Evolutionary conservation across 2,329 filamentous ascomycete species (phyloP).

Genomic region (Cordyceps militaris): DNA sequence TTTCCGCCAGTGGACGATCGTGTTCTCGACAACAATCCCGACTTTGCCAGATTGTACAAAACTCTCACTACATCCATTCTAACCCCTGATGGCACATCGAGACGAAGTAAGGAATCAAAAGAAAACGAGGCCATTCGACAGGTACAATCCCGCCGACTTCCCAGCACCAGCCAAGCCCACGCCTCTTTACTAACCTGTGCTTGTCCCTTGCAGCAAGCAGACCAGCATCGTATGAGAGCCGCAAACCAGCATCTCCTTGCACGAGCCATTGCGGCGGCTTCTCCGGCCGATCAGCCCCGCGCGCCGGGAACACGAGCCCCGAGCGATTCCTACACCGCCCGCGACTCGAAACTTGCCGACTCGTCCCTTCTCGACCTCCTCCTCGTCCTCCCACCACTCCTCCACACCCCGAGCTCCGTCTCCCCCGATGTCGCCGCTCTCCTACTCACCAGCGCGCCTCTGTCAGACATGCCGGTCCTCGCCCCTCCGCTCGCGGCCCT

Average conservation of each 20-base stretch:
- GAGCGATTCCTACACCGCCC: constrained; percentile 17
- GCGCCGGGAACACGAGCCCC: not conserved
- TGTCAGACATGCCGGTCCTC: constrained; percentile 34
- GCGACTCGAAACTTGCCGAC: constrained; percentile 1
- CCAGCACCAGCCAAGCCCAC: not conserved
- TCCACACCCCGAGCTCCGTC: constrained; percentile 25
- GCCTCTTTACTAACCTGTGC: not conserved
- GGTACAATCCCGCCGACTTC: constrained; percentile 28
- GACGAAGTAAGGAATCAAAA: constrained; percentile 40
- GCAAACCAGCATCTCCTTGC: constrained; percentile 46
- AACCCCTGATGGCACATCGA: constrained; percentile 52
- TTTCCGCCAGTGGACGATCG: constrained; percentile 51
- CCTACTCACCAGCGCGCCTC: constrained; percentile 37
- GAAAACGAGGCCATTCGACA: constrained; percentile 43
- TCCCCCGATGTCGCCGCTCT: constrained; percentile 26
- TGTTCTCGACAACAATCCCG: constrained; percentile 49
- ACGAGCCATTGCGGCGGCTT: constrained; percentile 41
- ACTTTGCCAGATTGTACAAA: constrained; percentile 52
- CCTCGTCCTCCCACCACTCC: constrained; percentile 39
- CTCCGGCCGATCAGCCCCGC: constrained; percentile 22
- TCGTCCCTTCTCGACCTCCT: constrained; percentile 29
- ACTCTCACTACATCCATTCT: constrained; percentile 45
- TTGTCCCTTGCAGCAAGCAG: constrained; percentile 37
- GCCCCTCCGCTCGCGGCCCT: constrained; percentile 35
- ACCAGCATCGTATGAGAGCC: constrained; percentile 38